Conservation (phyloP, 2,329 filamentous ascomycete genomes). For the Pseudogymnoascus sp. region DNA sequence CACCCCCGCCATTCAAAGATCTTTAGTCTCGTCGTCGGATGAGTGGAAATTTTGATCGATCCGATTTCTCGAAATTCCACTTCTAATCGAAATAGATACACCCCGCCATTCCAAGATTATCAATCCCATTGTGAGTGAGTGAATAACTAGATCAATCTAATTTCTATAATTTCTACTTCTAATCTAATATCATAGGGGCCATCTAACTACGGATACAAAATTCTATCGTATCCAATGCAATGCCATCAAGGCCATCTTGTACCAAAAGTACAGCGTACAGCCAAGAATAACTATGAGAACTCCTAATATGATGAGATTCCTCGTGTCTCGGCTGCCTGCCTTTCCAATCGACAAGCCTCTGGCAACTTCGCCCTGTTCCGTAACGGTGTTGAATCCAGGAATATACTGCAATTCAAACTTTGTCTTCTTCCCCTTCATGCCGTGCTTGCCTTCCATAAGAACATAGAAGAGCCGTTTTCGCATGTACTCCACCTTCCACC, state of each 20-base stretch:
- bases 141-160: not conserved
- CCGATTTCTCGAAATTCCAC: not conserved
- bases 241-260: not conserved
- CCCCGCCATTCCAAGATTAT: not conserved
- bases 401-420: not conserved
- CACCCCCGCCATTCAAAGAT: not conserved
- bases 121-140: not conserved
- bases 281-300: not conserved
- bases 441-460: not conserved
- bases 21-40: not conserved
- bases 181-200: not conserved
- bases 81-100: not conserved
- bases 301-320: not conserved
- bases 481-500: constrained; percentile 39
- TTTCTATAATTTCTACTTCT: not conserved
- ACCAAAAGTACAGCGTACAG: not conserved
- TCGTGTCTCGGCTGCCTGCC: not conserved
- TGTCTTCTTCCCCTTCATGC: not conserved
- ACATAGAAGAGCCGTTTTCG: not conserved
- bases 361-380: not conserved
- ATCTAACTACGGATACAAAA: not conserved
- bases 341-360: not conserved
- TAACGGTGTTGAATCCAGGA: not conserved
- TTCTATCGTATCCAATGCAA: not conserved
- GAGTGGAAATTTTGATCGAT: not conserved